Evolutionary conservation across 2,329 filamentous ascomycete genomes (phyloP).

Genomic region (Westerdykella ornata): DNA sequence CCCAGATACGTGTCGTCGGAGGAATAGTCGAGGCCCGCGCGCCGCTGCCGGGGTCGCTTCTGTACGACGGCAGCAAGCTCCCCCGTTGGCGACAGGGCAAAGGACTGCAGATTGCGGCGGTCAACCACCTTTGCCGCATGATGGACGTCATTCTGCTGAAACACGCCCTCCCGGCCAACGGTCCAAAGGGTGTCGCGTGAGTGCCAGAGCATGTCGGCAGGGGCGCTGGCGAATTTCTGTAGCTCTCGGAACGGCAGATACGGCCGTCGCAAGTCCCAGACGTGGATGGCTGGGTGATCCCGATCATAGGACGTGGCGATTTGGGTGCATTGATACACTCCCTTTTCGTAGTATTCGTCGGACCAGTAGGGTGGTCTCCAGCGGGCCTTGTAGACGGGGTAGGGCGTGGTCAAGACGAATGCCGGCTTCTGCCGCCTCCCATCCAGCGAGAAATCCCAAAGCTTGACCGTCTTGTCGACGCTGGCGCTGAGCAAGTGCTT

Average conservation of each 20-base stretch:
- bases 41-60: slow-evolving; percentile 42
- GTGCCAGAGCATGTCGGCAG: slow-evolving; percentile 58
- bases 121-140: slow-evolving; percentile 54
- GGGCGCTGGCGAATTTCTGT: slow-evolving; percentile 48
- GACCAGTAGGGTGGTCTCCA: slow-evolving; percentile 57
- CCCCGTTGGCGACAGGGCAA: slow-evolving; percentile 53
- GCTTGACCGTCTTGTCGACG: slow-evolving; percentile 55
- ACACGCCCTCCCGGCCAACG: slow-evolving; percentile 54
- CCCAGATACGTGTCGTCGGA: slow-evolving; percentile 34
- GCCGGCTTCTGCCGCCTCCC: slow-evolving; percentile 53
- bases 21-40: slow-evolving; percentile 37
- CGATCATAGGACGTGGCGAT: slow-evolving; percentile 57
- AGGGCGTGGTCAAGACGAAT: slow-evolving; percentile 54
- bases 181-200: slow-evolving; percentile 60
- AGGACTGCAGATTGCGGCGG: slow-evolving; percentile 50
- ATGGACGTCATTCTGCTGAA: slow-evolving; percentile 57
- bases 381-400: slow-evolving; percentile 55
- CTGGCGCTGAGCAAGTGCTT: slow-evolving; percentile 59
- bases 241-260: slow-evolving; percentile 57
- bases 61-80: slow-evolving; percentile 52
- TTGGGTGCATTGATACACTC: slow-evolving; percentile 55
- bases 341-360: slow-evolving; percentile 45
- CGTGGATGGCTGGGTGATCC: slow-evolving; percentile 54
- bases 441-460: slow-evolving; percentile 57
- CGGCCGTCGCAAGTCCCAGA: slow-evolving; percentile 59